Evolutionary conservation across 768 basidiomycete genomes (phyloP).

Genomic region (Obba rivulosa): DNA sequence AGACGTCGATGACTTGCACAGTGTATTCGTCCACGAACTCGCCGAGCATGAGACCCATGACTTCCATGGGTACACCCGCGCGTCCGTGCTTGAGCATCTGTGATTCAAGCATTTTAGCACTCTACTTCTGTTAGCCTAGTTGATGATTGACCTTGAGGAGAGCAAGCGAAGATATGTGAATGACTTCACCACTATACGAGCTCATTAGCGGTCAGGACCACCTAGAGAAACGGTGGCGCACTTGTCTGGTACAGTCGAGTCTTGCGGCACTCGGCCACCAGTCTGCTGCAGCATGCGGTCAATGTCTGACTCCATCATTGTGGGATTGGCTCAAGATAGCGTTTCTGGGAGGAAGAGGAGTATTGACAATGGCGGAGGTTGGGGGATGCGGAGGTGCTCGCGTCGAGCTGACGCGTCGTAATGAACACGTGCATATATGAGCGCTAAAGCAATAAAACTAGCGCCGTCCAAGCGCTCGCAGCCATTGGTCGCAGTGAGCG

Average conservation of each 20-base stretch:
- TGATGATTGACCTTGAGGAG: constrained; percentile 74
- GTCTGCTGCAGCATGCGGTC: constrained; percentile 31
- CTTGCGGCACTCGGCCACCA: constrained; percentile 23
- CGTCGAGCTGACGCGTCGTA: constrained; percentile 38
- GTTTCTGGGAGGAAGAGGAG: neutral
- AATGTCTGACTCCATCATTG: constrained; percentile 24
- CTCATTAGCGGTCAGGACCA: constrained; percentile 5
- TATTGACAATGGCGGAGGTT: constrained; percentile 1
- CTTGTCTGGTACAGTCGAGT: constrained; percentile 71
- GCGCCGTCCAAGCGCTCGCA: too few species aligned
- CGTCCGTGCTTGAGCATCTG: constrained; percentile 99
- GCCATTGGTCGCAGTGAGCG: neutral
- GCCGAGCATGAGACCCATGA: constrained; percentile 97
- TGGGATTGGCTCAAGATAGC: neutral
- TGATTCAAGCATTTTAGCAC: neutral
- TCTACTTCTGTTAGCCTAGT: neutral
- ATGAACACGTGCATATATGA: constrained; percentile 19
- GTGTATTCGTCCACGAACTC: constrained; percentile 99
- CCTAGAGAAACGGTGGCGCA: constrained; percentile 25
- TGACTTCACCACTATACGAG: constrained; percentile 75
- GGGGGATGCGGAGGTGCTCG: constrained; percentile 11
- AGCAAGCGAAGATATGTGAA: constrained; percentile 97
- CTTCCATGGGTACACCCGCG: constrained; percentile 98
- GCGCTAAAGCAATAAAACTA: neutral
- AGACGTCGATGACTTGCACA: constrained; percentile 92